Evolutionary conservation across 129 eudicot species (phyloP).

Genomic region (carrot (Daucus carota)): DH1_v3.0 NC_030383.2:46087001-46087500

Average conservation of each 20-base stretch:
- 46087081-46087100: conserved; percentile 16
- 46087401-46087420: conserved; percentile 71
- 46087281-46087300: conserved; percentile 40
- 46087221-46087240: conserved; percentile 47
- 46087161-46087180: not conserved
- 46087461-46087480: conserved; percentile 58
- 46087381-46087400: conserved; percentile 31
- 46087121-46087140: conserved; percentile 19
- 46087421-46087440: conserved; percentile 61
- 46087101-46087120: conserved; percentile 15
- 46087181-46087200: not conserved
- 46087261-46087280: conserved; percentile 42
- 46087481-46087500: conserved; percentile 86
- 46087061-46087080: conserved; percentile 19
- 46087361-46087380: conserved; percentile 31
- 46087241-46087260: conserved; percentile 59
- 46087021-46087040: conserved; percentile 5
- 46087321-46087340: conserved; percentile 72
- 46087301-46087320: conserved; percentile 64
- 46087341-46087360: conserved; percentile 49
- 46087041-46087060: conserved; percentile 28
- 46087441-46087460: conserved; percentile 47
- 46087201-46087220: conserved; percentile 19
- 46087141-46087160: conserved; percentile 13
- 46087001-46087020: conserved; percentile 35